A percentile compares a stretch with the other conserved stretches of the same genome.
Conservation (phyloP, 192 early-diverging fungal genomes). For the Coemansia sp. region DNA sequence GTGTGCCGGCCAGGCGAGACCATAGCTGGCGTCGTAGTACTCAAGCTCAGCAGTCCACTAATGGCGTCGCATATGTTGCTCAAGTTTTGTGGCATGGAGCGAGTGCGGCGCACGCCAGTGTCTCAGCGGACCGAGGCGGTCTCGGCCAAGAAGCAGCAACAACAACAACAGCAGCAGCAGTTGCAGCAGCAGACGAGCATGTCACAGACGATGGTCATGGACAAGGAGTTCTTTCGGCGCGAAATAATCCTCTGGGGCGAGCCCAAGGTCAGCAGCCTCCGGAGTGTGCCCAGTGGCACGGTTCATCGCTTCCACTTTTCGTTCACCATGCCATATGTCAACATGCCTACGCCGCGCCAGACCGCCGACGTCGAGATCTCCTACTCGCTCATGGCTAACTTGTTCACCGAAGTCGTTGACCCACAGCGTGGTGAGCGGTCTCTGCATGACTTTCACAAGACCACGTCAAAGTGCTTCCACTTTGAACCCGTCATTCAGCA, state of each 20-base stretch:
- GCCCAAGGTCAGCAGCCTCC: constrained; percentile 22
- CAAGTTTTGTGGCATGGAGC: constrained; percentile 49
- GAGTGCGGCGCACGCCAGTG: constrained; percentile 46
- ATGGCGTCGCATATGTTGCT: constrained; percentile 44
- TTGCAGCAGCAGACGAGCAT: constrained; percentile 43
- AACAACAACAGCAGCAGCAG: constrained; percentile 22
- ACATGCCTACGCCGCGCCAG: constrained; percentile 53
- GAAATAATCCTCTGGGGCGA: constrained; percentile 53
- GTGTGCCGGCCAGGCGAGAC: constrained; percentile 51
- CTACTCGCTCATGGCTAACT: constrained; percentile 47
- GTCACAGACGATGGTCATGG: constrained; percentile 50
- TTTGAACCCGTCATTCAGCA: constrained; percentile 52
- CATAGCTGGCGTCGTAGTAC: constrained; percentile 49
- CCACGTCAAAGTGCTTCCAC: constrained; percentile 31
- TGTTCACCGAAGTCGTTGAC: constrained; percentile 38
- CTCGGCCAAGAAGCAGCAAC: neutral
- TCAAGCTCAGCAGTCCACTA: constrained; percentile 47
- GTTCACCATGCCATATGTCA: constrained; percentile 55
- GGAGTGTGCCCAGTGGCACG: constrained; percentile 30
- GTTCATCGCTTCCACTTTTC: constrained; percentile 54
- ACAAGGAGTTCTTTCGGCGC: constrained; percentile 54
- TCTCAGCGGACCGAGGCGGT: neutral
- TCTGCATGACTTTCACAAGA: constrained; percentile 44
- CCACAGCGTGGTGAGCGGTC: constrained; percentile 31
- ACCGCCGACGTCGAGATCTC: constrained; percentile 53